Conservation (phyloP, 164 flowering plant genomes). For the Taxillus chinensis region DNA sequence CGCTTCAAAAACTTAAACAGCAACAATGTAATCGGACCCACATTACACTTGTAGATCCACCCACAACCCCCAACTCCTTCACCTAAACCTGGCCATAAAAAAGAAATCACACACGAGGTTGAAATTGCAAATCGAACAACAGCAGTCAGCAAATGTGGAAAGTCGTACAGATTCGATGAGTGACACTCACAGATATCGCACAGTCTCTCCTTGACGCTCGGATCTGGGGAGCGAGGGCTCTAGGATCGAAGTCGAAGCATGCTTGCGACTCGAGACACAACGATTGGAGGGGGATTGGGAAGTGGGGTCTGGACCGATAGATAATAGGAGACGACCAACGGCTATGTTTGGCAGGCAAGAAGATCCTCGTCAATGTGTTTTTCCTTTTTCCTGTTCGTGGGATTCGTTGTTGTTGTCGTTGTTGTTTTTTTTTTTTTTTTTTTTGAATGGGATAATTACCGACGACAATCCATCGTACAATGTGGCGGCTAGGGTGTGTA, state of each 20-base stretch:
- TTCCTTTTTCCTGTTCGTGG: no score
- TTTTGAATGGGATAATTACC: no score
- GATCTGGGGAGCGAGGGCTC: not conserved
- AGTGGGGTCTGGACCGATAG: not conserved
- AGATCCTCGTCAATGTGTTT: not conserved
- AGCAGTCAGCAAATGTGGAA: not conserved
- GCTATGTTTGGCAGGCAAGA: not conserved
- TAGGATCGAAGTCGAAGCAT: not conserved
- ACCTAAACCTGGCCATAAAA: not conserved
- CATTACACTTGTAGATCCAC: constrained; percentile 9
- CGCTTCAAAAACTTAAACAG: not conserved
- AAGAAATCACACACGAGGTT: not conserved
- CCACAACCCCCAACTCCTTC: not conserved
- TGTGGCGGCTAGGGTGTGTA: no score
- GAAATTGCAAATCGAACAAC: not conserved
- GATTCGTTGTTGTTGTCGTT: no score
- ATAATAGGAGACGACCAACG: not conserved
- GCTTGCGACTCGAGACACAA: not conserved
- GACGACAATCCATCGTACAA: no score
- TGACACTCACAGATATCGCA: not conserved
- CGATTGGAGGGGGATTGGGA: not conserved
- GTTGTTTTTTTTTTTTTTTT: no score
- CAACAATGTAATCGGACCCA: not conserved
- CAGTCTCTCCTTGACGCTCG: not conserved
- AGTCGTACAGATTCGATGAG: not conserved